Evolutionary conservation across 2,329 filamentous ascomycete genomes (phyloP).

Genomic region (Escovopsis weberi): DNA sequence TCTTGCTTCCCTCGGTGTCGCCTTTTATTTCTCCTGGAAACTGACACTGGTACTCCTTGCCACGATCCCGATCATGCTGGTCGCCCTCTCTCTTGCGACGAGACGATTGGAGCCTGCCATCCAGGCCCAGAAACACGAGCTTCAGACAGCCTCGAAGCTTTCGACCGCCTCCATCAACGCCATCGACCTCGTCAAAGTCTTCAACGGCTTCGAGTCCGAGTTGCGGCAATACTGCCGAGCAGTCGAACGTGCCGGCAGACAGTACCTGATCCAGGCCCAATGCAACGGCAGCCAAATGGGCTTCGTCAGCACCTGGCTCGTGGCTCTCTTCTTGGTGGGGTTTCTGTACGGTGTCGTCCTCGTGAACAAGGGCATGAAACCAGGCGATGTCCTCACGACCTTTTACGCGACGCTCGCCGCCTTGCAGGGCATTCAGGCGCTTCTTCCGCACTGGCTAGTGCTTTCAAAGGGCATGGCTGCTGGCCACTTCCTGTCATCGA

Average conservation of each 20-base stretch:
- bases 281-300: slow-evolving; percentile 59
- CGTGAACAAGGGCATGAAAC: slow-evolving; percentile 42
- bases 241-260: slow-evolving; percentile 41
- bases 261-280: slow-evolving; percentile 54
- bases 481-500: slow-evolving; percentile 42
- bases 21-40: slow-evolving; percentile 70
- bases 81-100: slow-evolving; percentile 46
- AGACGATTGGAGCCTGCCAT: slow-evolving; percentile 49
- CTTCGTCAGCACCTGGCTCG: slow-evolving; percentile 57
- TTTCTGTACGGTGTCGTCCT: slow-evolving; percentile 78
- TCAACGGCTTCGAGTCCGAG: slow-evolving; percentile 62
- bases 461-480: slow-evolving; percentile 69
- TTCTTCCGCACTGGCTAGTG: slow-evolving; percentile 64
- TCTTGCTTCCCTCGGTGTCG: slow-evolving; percentile 51
- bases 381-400: slow-evolving; percentile 62
- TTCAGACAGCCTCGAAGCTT: slow-evolving; percentile 57
- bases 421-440: slow-evolving; percentile 57
- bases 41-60: slow-evolving; percentile 67
- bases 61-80: slow-evolving; percentile 52
- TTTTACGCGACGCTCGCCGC: slow-evolving; percentile 74
- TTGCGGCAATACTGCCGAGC: slow-evolving; percentile 46
- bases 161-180: slow-evolving; percentile 53
- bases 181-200: slow-evolving; percentile 78
- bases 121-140: slow-evolving; percentile 50
- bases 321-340: slow-evolving; percentile 70